Evolutionary conservation across 371 early-diverging fungal genomes (phyloP).

Genomic region (Thermomucor indicae-seudaticae): DNA sequence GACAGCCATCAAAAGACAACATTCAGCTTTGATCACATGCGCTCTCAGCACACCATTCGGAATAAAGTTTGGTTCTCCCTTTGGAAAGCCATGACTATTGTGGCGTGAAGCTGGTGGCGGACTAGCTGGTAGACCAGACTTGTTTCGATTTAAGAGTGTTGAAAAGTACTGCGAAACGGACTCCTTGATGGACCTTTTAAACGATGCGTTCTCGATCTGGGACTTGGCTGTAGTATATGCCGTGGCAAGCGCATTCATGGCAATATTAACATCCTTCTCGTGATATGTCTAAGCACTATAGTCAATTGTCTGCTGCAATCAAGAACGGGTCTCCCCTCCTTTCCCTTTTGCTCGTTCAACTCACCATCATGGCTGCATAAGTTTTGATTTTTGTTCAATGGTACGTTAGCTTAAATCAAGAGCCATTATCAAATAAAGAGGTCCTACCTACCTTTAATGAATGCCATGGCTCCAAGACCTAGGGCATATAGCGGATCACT

Average conservation of each 20-base stretch:
- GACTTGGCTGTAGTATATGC: constrained; percentile 40
- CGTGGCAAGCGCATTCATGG: constrained; percentile 31
- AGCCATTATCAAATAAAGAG: neutral
- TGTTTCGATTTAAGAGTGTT: constrained; percentile 16
- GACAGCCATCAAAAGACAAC: constrained; percentile 51
- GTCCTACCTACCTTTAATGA: constrained; percentile 31
- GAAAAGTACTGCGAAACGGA: constrained; percentile 34
- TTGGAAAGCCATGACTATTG: constrained; percentile 11
- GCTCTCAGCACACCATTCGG: constrained; percentile 58
- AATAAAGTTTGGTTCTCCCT: constrained; percentile 27
- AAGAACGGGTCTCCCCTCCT: too few relatives aligned
- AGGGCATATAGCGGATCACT: constrained; percentile 45
- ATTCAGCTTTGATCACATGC: constrained; percentile 57
- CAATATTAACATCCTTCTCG: constrained; percentile 26
- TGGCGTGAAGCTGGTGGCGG: constrained; percentile 19
- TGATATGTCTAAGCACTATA: constrained; percentile 39
- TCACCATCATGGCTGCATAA: constrained; percentile 13
- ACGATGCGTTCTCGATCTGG: constrained; percentile 31
- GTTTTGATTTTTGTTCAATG: neutral
- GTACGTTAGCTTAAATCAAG: neutral
- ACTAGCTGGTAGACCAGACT: constrained; percentile 22
- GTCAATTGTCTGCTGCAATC: too few relatives aligned
- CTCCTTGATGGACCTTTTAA: constrained; percentile 33
- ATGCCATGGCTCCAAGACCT: constrained; percentile 46
- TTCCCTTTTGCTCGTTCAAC: too few relatives aligned